Base-by-base conservation (phyloP, 371 early-diverging fungal genomes). In the Basidiobolus meristosporus region DNA sequence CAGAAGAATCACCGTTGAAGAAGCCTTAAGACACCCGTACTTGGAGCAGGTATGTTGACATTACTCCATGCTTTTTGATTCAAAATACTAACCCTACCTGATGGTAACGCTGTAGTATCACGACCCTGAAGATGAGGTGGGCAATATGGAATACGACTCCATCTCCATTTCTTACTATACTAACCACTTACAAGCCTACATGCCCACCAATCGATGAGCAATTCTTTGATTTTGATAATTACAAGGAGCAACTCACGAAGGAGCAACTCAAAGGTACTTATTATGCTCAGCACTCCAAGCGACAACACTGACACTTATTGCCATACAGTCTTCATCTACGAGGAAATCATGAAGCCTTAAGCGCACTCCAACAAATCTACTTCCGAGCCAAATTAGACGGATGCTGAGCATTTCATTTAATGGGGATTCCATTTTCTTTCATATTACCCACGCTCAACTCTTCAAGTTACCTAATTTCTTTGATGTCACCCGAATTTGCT, bases 1-100 rank as follows among this genome's bases (percentile, higher is more conserved):
- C 39, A 76, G 82, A 42, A 75, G 99, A 29, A 85, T 91, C 47
- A 88, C 88, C 3, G 98, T 91, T 21, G 82, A 83, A 50, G 81
- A 90, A 44, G 90, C 95, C 28, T 67, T 98, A 30, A 65, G 64
- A 14, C 91, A 95, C 54, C 89, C 88, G 30, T 98, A 87, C 48
- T 70, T 93, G 44, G 76, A 74, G 47, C 70, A 70, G 44, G 66
- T 65, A 52, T 50, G 49, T 50, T 19, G 28, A 43, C 41, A 44
- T n/a, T n/a, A n/a, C n/a, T n/a, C n/a, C n/a, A n/a, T n/a, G n/a
- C n/a, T n/a, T n/a, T n/a, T n/a, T n/a, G n/a, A n/a, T n/a, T n/a
- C n/a, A n/a, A n/a, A n/a, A n/a, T n/a, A n/a, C n/a, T n/a, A n/a
- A n/a, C n/a, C n/a, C n/a, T n/a, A n/a, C n/a, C n/a, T n/a, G n/a